Conservation (phyloP, 805 yeast species). For the Metschnikowia kunwiensis region DNA sequence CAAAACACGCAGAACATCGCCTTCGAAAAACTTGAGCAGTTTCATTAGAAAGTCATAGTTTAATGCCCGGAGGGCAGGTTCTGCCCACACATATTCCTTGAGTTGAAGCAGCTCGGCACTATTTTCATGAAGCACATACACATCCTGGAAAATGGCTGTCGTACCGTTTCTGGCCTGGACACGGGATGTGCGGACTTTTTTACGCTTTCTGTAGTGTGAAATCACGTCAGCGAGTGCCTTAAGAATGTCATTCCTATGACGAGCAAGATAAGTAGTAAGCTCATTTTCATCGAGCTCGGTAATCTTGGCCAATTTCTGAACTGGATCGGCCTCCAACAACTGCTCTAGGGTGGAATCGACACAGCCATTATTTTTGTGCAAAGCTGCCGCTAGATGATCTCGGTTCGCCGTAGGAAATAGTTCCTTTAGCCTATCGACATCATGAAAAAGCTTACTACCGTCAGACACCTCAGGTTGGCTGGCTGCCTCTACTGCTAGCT, state of each 20-base stretch:
- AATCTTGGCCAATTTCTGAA: slow-evolving; percentile 3
- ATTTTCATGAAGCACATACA: slow-evolving; percentile 22
- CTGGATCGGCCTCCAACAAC: slow-evolving; percentile 10
- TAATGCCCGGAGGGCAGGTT: slow-evolving; percentile 32
- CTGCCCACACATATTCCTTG: slow-evolving; percentile 16
- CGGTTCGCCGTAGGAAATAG: slow-evolving; percentile 46
- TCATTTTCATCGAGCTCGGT: slow-evolving; percentile 6
- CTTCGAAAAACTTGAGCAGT: slow-evolving; percentile 43
- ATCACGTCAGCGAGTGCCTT: slow-evolving; percentile 39
- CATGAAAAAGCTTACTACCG: slow-evolving; percentile 7
- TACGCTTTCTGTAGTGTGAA: slow-evolving; percentile 11
- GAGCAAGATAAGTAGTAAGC: slow-evolving; percentile 20
- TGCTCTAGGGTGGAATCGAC: slow-evolving; percentile 26
- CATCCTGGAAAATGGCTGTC: slow-evolving; percentile 4
- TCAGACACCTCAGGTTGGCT: neutral
- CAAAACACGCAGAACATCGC: slow-evolving; percentile 40
- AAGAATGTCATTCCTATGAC: slow-evolving; percentile 25
- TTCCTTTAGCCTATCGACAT: slow-evolving; percentile 28
- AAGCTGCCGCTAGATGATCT: slow-evolving; percentile 26
- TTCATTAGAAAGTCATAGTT: slow-evolving; percentile 38
- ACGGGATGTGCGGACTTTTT: slow-evolving; percentile 10
- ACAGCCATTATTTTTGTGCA: slow-evolving; percentile 29
- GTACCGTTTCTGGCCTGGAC: slow-evolving; percentile 7
- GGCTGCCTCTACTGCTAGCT: slow-evolving; percentile 19
- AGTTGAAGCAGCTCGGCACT: slow-evolving; percentile 10